A percentile compares a stretch with the other conserved stretches of the same genome.
These are phyloP conservation scores for Schwanniomyces sp. DNA, from an alignment of 805 yeast species.

Conservation along the genomic window DNA sequence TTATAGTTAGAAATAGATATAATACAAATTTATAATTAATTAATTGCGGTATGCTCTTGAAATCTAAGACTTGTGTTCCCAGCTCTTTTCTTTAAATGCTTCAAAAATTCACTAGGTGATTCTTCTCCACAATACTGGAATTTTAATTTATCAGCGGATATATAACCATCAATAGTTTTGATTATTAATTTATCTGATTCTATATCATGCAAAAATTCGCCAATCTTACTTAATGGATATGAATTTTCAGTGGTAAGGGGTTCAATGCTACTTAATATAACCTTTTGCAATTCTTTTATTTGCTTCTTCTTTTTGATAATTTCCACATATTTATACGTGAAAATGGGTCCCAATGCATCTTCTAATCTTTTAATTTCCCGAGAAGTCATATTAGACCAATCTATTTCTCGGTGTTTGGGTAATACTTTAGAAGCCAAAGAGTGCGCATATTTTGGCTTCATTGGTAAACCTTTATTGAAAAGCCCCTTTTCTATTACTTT, in stretches of 20 bases:
- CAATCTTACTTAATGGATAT: constrained; percentile 13
- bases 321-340: constrained; percentile 41
- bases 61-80: constrained; percentile 28
- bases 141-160: constrained; percentile 41
- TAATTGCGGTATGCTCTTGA: not conserved
- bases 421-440: constrained; percentile 62
- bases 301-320: constrained; percentile 30
- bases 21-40: not conserved
- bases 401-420: constrained; percentile 39
- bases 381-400: constrained; percentile 46
- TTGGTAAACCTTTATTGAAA: constrained; percentile 18
- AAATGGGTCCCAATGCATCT: constrained; percentile 58
- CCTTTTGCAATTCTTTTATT: constrained; percentile 38
- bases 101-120: constrained; percentile 42
- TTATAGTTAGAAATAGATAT: constrained; percentile 10
- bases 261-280: constrained; percentile 45
- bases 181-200: constrained; percentile 28
- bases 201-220: constrained; percentile 17
- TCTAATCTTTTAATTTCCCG: constrained; percentile 38
- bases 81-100: constrained; percentile 45
- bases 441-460: constrained; percentile 26
- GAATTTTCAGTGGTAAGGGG: not conserved
- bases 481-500: constrained; percentile 38
- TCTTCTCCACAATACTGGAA: constrained; percentile 58
- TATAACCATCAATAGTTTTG: constrained; percentile 43